phyloP scores from a whole-genome alignment of 2,329 filamentous ascomycete species.

The Diaporthe sp. region DNA sequence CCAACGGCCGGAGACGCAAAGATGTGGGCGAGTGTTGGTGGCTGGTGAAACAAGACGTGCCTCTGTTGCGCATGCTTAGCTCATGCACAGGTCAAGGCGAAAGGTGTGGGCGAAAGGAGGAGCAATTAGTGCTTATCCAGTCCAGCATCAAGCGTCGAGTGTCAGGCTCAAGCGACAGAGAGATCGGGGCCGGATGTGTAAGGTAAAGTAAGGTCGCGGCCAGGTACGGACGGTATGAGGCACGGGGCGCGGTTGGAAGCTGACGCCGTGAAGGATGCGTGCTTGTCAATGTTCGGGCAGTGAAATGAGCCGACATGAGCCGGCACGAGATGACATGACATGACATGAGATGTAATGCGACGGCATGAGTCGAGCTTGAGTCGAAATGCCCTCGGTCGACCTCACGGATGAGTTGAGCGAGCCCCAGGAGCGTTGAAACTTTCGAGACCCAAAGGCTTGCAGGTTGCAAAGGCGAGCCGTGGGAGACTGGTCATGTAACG shows the following conservation, averaged over 20 bases:
- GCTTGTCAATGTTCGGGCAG: background rate
- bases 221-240: background rate
- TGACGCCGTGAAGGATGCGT: constrained; percentile 18
- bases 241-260: background rate
- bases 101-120: background rate
- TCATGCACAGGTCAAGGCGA: background rate
- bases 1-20: constrained; percentile 5
- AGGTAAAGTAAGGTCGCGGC: constrained; percentile 1
- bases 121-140: constrained; percentile 23
- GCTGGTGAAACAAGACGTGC: constrained; percentile 25
- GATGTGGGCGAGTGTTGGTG: constrained; percentile 2
- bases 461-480: background rate
- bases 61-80: constrained; percentile 19
- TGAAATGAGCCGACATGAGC: background rate
- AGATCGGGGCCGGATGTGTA: constrained; percentile 20
- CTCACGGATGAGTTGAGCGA: background rate
- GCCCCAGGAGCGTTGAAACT: background rate
- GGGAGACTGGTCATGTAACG: background rate
- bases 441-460: background rate
- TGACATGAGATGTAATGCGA: background rate
- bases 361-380: background rate
- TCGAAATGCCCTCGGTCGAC: background rate
- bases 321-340: background rate
- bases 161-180: too few relatives aligned
- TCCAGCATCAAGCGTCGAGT: background rate